These are phyloP conservation scores for Pleurotus ostreatus DNA, from an alignment of 768 basidiomycete species.

Conservation along the genomic window DNA sequence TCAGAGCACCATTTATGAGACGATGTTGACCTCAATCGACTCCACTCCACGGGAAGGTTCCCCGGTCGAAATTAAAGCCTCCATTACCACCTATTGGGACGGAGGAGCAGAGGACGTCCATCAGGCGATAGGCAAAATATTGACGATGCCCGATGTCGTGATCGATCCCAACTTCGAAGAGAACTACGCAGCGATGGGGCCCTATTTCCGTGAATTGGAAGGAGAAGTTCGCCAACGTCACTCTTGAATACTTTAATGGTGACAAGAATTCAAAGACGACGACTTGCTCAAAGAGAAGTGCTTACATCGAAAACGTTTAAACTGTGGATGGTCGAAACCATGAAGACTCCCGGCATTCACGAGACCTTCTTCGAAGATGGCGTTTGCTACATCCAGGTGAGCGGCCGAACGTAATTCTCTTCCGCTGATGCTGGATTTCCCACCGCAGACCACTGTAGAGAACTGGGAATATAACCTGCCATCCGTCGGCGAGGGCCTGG, in stretches of 20 bases:
- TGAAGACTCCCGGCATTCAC: constrained; percentile 19
- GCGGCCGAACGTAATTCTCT: not conserved
- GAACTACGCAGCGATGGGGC: constrained; percentile 22
- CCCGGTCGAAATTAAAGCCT: constrained; percentile 27
- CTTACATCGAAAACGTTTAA: constrained; percentile 33
- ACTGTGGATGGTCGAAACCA: constrained; percentile 31
- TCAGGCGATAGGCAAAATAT: constrained; percentile 23
- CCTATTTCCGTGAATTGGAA: not conserved
- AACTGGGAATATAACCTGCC: not conserved
- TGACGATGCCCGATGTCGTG: constrained; percentile 25
- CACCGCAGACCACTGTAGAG: not conserved
- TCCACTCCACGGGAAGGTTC: constrained; percentile 27
- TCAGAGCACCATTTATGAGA: constrained; percentile 19
- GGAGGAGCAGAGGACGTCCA: constrained; percentile 23
- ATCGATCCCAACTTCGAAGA: constrained; percentile 31
- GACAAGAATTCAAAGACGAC: constrained; percentile 32
- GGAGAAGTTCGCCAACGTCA: not conserved
- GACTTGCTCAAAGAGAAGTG: constrained; percentile 35
- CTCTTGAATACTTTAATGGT: constrained; percentile 16
- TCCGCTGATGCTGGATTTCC: not conserved
- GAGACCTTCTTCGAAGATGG: constrained; percentile 33
- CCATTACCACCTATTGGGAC: constrained; percentile 29
- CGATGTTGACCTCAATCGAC: constrained; percentile 28
- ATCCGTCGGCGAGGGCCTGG: not conserved
- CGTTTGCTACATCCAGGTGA: constrained; percentile 31